These are phyloP conservation scores for Osmanthus fragrans DNA, from an alignment of 257 asterid species.

Conservation along the genomic window DNA sequence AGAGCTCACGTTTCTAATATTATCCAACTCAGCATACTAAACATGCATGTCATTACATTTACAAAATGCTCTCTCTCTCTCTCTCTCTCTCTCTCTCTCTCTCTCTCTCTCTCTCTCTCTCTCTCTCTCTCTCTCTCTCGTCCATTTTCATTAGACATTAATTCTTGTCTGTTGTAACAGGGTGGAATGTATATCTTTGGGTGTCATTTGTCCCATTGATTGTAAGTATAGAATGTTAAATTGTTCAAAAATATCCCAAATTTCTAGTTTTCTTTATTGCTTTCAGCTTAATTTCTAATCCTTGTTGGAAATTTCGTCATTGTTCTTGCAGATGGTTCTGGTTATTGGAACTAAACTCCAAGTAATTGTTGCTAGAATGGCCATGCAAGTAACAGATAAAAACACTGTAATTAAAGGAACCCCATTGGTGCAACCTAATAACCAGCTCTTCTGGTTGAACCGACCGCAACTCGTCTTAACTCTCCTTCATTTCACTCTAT, in stretches of 20 bases:
- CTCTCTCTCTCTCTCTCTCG: too few relatives aligned
- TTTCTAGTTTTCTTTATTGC: neutral
- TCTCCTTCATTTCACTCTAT: slow-evolving; percentile 59
- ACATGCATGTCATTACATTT: too few relatives aligned
- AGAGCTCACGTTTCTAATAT: neutral
- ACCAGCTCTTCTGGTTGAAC: slow-evolving; percentile 65
- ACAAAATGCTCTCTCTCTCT: too few relatives aligned
- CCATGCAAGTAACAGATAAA: slow-evolving; percentile 42
- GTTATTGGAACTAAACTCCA: slow-evolving; percentile 68
- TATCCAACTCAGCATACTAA: too few relatives aligned
- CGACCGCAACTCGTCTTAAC: slow-evolving; percentile 62
- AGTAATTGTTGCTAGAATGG: slow-evolving; percentile 71
- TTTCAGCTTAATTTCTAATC: neutral
- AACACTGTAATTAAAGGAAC: slow-evolving; percentile 55
- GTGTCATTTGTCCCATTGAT: slow-evolving; percentile 68
- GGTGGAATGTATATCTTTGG: slow-evolving; percentile 81
- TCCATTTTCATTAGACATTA: neutral
- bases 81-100: too few relatives aligned
- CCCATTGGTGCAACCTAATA: slow-evolving; percentile 66
- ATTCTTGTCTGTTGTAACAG: slow-evolving; percentile 32
- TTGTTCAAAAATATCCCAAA: neutral
- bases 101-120: too few relatives aligned
- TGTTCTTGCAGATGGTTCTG: slow-evolving; percentile 49
- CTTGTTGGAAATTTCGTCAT: neutral
- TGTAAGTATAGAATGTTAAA: slow-evolving; percentile 36